Conservation (phyloP, 805 yeast species). For the Candida bentonensis region DNA sequence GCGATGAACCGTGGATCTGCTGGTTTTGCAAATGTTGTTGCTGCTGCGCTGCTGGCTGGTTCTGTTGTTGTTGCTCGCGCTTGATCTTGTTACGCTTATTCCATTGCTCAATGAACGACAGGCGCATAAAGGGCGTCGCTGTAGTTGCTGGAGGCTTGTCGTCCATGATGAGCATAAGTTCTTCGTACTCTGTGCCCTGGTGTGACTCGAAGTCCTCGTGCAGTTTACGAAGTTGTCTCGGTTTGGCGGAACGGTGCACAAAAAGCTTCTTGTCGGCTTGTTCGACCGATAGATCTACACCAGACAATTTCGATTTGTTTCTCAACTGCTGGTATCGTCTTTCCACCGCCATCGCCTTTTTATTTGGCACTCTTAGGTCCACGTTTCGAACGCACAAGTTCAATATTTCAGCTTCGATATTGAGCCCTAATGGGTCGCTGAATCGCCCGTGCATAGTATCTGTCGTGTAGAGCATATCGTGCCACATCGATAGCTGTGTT, state of each 20-base stretch:
- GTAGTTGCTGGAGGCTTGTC: slow-evolving; percentile 30
- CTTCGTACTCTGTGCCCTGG: slow-evolving; percentile 69
- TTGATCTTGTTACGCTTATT: slow-evolving; percentile 38
- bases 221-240: slow-evolving; percentile 28
- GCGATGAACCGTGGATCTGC: too few species aligned
- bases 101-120: slow-evolving; percentile 79
- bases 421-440: slow-evolving; percentile 64
- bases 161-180: slow-evolving; percentile 62
- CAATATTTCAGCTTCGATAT: slow-evolving; percentile 79
- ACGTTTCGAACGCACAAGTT: slow-evolving; percentile 66
- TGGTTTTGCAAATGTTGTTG: slow-evolving; percentile 5
- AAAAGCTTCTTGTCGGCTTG: slow-evolving; percentile 8
- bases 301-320: slow-evolving; percentile 6
- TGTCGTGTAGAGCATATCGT: slow-evolving; percentile 72
- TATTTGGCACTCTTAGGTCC: slow-evolving; percentile 52
- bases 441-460: slow-evolving; percentile 56
- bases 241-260: slow-evolving; percentile 21
- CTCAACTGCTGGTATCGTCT: slow-evolving; percentile 2
- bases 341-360: slow-evolving; percentile 26
- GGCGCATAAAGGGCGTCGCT: slow-evolving; percentile 61
- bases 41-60: too few species aligned
- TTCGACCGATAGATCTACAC: neutral
- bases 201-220: slow-evolving; percentile 66
- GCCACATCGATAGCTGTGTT: slow-evolving; percentile 66
- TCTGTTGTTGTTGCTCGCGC: slow-evolving; percentile 11